These are phyloP conservation scores for Hemileia vastatrix DNA, from an alignment of 1,284 basidiomycete species.

Conservation along the genomic window DNA sequence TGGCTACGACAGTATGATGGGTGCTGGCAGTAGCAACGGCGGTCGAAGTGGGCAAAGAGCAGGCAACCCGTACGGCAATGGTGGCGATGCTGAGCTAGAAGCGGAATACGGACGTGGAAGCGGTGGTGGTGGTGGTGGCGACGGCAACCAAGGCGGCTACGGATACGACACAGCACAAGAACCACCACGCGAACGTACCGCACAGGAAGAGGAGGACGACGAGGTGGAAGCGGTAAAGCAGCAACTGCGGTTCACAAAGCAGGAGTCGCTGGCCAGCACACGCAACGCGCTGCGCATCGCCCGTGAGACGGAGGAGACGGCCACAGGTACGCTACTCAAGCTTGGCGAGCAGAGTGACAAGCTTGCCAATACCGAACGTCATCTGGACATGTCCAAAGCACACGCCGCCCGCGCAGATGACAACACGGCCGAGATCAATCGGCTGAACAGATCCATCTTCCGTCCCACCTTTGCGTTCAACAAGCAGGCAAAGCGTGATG, in stretches of 20 bases:
- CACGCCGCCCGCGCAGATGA: constrained; percentile 84
- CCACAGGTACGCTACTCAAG: constrained; percentile 67
- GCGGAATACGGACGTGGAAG: too few relatives aligned
- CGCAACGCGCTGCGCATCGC: constrained; percentile 87
- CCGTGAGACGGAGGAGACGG: constrained; percentile 90
- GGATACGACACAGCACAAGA: too few relatives aligned
- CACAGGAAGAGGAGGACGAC: too few relatives aligned
- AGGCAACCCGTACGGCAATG: too few relatives aligned
- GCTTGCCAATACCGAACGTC: constrained; percentile 82
- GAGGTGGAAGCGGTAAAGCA: constrained; percentile 96
- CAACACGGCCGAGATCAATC: constrained; percentile 82
- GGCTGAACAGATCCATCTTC: constrained; percentile 91
- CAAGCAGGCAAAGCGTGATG: constrained; percentile 70
- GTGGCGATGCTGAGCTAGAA: too few relatives aligned
- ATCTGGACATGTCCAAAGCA: constrained; percentile 85
- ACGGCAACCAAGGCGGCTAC: too few relatives aligned
- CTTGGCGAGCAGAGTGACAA: constrained; percentile 87
- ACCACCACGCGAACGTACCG: too few relatives aligned
- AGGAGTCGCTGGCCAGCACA: constrained; percentile 80
- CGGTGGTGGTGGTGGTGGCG: too few relatives aligned
- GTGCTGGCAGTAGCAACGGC: too few relatives aligned
- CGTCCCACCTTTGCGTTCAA: constrained; percentile 55
- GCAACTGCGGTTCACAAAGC: constrained; percentile 78
- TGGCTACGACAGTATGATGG: too few relatives aligned
- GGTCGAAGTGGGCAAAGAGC: too few relatives aligned